Percentiles rank a stretch among this genome's conserved stretches.
phyloP scores from a whole-genome alignment of 2,329 filamentous ascomycete species.

The Rhexocercosporidium sp. region DNA sequence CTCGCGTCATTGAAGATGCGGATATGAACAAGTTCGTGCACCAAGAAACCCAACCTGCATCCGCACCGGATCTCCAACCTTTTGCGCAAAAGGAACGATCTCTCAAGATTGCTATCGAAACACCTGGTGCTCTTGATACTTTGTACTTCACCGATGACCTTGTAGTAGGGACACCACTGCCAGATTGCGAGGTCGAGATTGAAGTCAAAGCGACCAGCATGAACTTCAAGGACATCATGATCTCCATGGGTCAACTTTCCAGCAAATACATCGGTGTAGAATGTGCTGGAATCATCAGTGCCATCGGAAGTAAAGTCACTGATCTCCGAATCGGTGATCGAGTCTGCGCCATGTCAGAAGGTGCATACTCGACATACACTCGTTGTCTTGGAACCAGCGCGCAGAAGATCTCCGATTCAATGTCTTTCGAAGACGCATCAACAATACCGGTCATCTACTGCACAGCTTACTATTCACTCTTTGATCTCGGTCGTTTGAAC shows the following conservation, averaged over 20 bases:
- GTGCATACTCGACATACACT: constrained; percentile 41
- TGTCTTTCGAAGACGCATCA: constrained; percentile 38
- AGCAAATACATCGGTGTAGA: constrained; percentile 43
- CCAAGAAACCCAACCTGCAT: constrained; percentile 47
- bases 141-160: constrained; percentile 37
- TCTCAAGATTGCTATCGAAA: constrained; percentile 35
- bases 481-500: constrained; percentile 34
- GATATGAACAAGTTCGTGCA: constrained; percentile 48
- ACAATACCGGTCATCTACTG: constrained; percentile 38
- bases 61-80: constrained; percentile 45
- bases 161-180: constrained; percentile 28
- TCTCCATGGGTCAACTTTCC: constrained; percentile 44
- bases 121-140: constrained; percentile 37
- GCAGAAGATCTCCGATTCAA: constrained; percentile 32
- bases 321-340: constrained; percentile 43
- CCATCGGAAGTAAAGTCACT: constrained; percentile 39
- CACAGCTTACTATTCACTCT: constrained; percentile 39
- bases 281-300: constrained; percentile 43
- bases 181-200: constrained; percentile 36
- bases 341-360: constrained; percentile 42
- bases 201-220: constrained; percentile 42
- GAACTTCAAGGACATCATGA: constrained; percentile 46
- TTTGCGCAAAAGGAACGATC: constrained; percentile 44
- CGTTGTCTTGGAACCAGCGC: constrained; percentile 39
- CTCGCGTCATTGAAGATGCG: constrained; percentile 33